These are phyloP conservation scores for Ceratocystis alfenasii DNA, from an alignment of 2,329 filamentous ascomycete genomes.

Conservation along the genomic window DNA sequence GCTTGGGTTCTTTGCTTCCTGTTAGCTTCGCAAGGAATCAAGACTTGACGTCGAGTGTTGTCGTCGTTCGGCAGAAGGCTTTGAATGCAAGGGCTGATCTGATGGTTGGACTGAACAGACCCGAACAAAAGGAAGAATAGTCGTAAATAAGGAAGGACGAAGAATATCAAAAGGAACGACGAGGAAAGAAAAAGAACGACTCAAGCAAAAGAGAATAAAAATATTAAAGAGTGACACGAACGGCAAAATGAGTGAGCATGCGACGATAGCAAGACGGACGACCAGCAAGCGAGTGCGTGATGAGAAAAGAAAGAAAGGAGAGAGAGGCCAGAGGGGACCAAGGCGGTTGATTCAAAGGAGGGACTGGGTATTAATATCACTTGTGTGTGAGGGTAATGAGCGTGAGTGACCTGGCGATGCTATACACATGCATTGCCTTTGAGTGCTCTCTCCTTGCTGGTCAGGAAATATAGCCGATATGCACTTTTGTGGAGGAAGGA, in stretches of 20 bases:
- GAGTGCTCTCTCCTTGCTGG: not conserved
- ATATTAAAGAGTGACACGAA: constrained; percentile 11
- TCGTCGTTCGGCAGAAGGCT: not conserved
- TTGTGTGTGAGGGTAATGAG: constrained; percentile 1
- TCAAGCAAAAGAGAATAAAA: not conserved
- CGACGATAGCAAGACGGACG: not conserved
- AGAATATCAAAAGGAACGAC: constrained; percentile 21
- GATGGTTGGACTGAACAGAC: not conserved
- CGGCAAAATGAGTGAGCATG: not conserved
- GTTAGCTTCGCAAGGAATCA: not conserved
- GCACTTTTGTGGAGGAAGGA: not conserved
- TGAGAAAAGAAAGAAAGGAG: not conserved
- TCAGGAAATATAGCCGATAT: not conserved
- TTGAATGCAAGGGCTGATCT: not conserved
- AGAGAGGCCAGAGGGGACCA: not conserved
- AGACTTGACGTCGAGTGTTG: not conserved
- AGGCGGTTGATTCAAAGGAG: not conserved
- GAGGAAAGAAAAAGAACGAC: not conserved
- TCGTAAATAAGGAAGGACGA: constrained; percentile 23
- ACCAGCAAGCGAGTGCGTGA: constrained; percentile 1
- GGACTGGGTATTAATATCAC: constrained; percentile 6
- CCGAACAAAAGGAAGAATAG: constrained; percentile 1
- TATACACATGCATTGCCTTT: not conserved
- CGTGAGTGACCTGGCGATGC: constrained; percentile 10
- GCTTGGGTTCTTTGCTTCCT: not conserved